These are phyloP conservation scores for Tetracentron sinense DNA, from an alignment of 164 flowering plant species.

Conservation along the genomic window DNA sequence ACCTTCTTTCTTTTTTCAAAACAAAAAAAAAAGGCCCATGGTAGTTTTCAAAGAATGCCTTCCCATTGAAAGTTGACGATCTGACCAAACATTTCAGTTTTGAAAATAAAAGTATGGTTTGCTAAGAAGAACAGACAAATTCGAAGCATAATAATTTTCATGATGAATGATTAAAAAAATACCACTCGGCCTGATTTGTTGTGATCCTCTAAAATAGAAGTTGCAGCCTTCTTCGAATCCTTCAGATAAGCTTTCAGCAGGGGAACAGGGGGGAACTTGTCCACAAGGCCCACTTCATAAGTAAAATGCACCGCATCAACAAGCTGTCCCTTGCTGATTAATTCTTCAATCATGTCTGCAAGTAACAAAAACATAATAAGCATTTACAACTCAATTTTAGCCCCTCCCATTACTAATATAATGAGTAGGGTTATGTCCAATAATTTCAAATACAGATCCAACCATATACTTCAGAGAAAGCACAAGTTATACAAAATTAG, in stretches of 20 bases:
- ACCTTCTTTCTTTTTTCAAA: too few species aligned
- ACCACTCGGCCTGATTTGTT: constrained; percentile 71
- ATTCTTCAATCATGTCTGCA: constrained; percentile 89
- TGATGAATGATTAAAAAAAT: constrained; percentile 14
- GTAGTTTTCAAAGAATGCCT: too few species aligned
- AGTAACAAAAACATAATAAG: constrained; percentile 7
- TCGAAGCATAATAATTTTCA: too few species aligned
- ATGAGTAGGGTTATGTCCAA: too few species aligned
- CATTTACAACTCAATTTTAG: too few species aligned
- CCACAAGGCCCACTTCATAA: constrained; percentile 80
- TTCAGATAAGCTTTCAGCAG: constrained; percentile 75
- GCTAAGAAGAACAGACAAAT: too few species aligned
- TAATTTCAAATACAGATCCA: background rate
- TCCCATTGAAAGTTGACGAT: too few species aligned
- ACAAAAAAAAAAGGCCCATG: too few species aligned
- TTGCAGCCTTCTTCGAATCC: constrained; percentile 77
- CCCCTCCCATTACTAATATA: too few species aligned
- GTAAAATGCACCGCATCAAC: constrained; percentile 97
- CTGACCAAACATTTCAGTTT: too few species aligned
- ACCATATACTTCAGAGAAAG: background rate
- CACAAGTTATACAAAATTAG: background rate
- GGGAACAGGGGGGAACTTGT: constrained; percentile 84
- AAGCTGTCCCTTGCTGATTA: constrained; percentile 84
- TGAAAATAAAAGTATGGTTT: too few species aligned
- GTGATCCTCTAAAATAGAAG: constrained; percentile 62